A percentile compares a stretch with the other conserved stretches of the same genome.
phyloP scores from a whole-genome alignment of 192 early-diverging fungal species.

The Thoreauomyces humboldtii region DNA sequence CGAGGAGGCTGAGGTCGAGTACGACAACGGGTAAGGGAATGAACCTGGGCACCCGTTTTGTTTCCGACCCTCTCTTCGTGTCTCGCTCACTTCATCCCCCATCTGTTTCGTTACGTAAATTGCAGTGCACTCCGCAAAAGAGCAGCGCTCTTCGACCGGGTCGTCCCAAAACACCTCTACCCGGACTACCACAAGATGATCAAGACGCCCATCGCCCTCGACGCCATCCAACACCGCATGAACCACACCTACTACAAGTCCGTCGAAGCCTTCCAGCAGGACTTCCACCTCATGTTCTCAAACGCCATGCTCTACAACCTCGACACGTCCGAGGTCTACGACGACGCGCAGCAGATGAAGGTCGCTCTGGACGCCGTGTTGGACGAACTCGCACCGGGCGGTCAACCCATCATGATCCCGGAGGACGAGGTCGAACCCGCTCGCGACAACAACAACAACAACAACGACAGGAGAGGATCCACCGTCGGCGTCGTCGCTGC shows the following conservation, averaged over 20 bases:
- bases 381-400: slow-evolving; percentile 19
- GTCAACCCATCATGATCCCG: slow-evolving; percentile 4
- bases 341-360: slow-evolving; percentile 75
- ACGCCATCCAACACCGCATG: slow-evolving; percentile 77
- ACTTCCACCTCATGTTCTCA: slow-evolving; percentile 84
- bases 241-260: slow-evolving; percentile 63
- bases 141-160: slow-evolving; percentile 72
- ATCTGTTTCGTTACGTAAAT: neutral
- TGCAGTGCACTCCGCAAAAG: neutral
- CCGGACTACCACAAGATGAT: slow-evolving; percentile 92
- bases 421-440: slow-evolving; percentile 16
- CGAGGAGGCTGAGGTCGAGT: slow-evolving; percentile 48
- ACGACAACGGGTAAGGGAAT: slow-evolving; percentile 36
- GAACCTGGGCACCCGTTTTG: neutral
- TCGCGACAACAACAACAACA: no score
- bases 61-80: neutral
- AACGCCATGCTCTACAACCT: slow-evolving; percentile 93
- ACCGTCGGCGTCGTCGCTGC: no score
- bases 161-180: slow-evolving; percentile 72
- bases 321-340: slow-evolving; percentile 84
- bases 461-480: no score
- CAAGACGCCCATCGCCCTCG: slow-evolving; percentile 82
- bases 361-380: slow-evolving; percentile 16
- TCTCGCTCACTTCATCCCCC: neutral
- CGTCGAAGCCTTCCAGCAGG: slow-evolving; percentile 62